Evolutionary conservation across 441 rosid genomes (phyloP).

Genomic region (Macaranga tanarius): DNA sequence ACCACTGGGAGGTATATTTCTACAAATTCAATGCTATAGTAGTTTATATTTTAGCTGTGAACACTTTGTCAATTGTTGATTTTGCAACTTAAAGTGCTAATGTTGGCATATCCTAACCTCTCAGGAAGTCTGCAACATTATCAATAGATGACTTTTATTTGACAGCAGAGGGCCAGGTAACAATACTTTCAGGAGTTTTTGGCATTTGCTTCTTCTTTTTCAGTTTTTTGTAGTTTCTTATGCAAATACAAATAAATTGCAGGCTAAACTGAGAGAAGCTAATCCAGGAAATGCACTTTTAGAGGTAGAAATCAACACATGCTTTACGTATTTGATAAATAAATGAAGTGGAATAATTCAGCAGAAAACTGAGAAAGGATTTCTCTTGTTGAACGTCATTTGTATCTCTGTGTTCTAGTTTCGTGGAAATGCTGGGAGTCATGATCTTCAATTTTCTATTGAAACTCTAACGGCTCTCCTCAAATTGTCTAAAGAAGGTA

Average conservation of each 20-base stretch:
- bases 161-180: conserved; percentile 88
- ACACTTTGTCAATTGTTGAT: neutral
- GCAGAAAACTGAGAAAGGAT: conserved; percentile 6
- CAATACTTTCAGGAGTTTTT: conserved; percentile 24
- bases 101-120: conserved; percentile 22
- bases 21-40: neutral
- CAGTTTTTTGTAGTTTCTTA: conserved; percentile 20
- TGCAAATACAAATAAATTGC: conserved; percentile 20
- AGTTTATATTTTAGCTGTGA: neutral
- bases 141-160: conserved; percentile 94
- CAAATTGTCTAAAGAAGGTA: conserved; percentile 73
- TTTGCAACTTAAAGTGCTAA: conserved; percentile 1
- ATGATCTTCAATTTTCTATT: conserved; percentile 81
- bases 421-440: conserved; percentile 98
- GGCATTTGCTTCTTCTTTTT: conserved; percentile 13
- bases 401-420: conserved; percentile 39
- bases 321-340: neutral
- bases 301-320: conserved; percentile 49
- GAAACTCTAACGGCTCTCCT: conserved; percentile 61
- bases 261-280: conserved; percentile 77
- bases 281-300: conserved; percentile 80
- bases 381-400: neutral
- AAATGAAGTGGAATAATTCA: neutral
- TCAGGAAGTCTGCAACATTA: conserved; percentile 81
- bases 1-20: conserved; percentile 61